Evolutionary conservation across 345 rosid species (phyloP).

Genomic region (Euphorbia peplus): DNA sequence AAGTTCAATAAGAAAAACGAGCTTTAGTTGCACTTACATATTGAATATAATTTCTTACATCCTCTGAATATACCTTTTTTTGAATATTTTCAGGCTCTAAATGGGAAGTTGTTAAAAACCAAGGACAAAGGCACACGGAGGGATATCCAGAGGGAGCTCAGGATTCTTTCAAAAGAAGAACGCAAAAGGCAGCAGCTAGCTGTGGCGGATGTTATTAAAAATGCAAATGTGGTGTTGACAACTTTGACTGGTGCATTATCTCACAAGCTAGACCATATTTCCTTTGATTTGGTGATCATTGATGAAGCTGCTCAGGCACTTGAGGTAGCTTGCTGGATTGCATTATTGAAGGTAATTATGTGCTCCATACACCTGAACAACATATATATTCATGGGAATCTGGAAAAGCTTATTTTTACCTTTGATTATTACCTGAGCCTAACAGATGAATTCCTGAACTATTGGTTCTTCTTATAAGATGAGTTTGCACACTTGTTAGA

Average conservation of each 20-base stretch:
- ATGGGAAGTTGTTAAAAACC: constrained; percentile 78
- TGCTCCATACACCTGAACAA: background rate
- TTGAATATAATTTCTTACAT: constrained; percentile 2
- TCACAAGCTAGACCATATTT: constrained; percentile 58
- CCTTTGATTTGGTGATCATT: constrained; percentile 88
- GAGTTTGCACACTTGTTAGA: background rate
- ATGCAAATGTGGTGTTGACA: constrained; percentile 73
- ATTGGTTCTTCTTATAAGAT: background rate
- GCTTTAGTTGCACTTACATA: constrained; percentile 2
- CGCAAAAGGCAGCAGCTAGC: constrained; percentile 97
- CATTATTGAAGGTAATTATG: constrained; percentile 63
- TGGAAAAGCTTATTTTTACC: background rate
- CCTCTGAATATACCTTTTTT: constrained; percentile 4
- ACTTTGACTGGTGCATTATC: constrained; percentile 88
- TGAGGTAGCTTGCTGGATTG: constrained; percentile 96
- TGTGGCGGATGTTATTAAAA: constrained; percentile 80
- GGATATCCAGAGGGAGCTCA: constrained; percentile 81
- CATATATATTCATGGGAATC: background rate
- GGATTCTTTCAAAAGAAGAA: constrained; percentile 80
- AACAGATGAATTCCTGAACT: background rate
- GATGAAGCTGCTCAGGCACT: constrained; percentile 99
- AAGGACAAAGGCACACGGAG: constrained; percentile 81
- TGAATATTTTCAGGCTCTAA: constrained; percentile 49
- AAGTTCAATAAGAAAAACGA: constrained; percentile 10
- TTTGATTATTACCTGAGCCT: background rate